Evolutionary conservation across 352 stramenopile species (phyloP).

Genomic region (Phytopythium montanum): DNA sequence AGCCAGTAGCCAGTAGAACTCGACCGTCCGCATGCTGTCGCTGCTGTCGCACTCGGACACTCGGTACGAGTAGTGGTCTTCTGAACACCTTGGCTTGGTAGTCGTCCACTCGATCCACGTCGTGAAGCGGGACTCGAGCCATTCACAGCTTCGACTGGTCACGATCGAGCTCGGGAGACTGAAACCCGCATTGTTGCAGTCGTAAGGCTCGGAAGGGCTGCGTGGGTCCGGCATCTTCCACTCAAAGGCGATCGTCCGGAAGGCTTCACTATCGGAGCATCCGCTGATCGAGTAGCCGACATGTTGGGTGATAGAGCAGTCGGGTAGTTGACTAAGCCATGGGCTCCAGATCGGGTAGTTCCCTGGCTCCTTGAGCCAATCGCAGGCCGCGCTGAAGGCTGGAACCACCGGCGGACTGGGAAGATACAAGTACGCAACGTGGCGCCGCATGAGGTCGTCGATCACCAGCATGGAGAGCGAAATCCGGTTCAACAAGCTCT

Average conservation of each 20-base stretch:
- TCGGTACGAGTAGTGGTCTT: slow-evolving; percentile 35
- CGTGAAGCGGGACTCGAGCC: slow-evolving; percentile 24
- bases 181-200: slow-evolving; percentile 24
- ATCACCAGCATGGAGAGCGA: slow-evolving; percentile 18
- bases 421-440: neutral
- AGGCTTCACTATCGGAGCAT: slow-evolving; percentile 17
- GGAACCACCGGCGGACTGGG: neutral
- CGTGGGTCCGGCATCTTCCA: slow-evolving; percentile 32
- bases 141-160: slow-evolving; percentile 36
- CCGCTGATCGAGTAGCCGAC: slow-evolving; percentile 25
- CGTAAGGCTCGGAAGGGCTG: slow-evolving; percentile 33
- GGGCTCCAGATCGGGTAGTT: slow-evolving; percentile 36
- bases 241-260: slow-evolving; percentile 24
- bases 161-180: slow-evolving; percentile 19
- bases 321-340: slow-evolving; percentile 33
- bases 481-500: slow-evolving; percentile 16
- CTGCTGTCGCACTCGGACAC: slow-evolving; percentile 25
- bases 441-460: slow-evolving; percentile 7
- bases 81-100: slow-evolving; percentile 27
- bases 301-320: slow-evolving; percentile 29
- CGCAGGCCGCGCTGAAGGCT: slow-evolving; percentile 33
- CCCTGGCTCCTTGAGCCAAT: slow-evolving; percentile 28
- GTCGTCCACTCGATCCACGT: slow-evolving; percentile 33
- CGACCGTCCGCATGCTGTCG: slow-evolving; percentile 14
- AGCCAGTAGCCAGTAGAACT: slow-evolving; percentile 32